phyloP scores from a whole-genome alignment of 169 alveolate species.

The Plasmodium blacklocki region DNA sequence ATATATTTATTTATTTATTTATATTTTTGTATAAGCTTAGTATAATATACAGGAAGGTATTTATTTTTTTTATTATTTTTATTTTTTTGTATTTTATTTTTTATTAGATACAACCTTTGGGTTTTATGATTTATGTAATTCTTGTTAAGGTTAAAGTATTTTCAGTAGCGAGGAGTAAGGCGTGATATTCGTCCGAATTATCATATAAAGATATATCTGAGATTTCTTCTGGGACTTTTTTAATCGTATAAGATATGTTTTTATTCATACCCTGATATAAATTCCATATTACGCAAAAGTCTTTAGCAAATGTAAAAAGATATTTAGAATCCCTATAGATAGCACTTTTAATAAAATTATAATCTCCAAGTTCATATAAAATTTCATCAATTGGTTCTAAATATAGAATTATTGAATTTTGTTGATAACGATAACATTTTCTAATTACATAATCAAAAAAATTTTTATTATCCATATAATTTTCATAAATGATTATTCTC shows the following conservation, averaged over 20 bases:
- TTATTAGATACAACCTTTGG: no score
- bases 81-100: no score
- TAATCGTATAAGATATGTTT: slow-evolving; percentile 25
- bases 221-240: slow-evolving; percentile 25
- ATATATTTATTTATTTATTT: no score
- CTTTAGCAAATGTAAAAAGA: slow-evolving; percentile 33
- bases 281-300: slow-evolving; percentile 65
- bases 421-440: slow-evolving; percentile 40
- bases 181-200: slow-evolving; percentile 11
- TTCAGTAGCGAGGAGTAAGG: slow-evolving; percentile 35
- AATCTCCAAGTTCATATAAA: slow-evolving; percentile 44
- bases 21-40: no score
- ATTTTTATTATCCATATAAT: slow-evolving; percentile 22
- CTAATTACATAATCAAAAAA: slow-evolving; percentile 39
- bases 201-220: slow-evolving; percentile 48
- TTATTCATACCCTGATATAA: slow-evolving; percentile 27
- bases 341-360: slow-evolving; percentile 34
- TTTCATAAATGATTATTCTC: slow-evolving; percentile 39
- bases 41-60: no score
- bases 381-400: slow-evolving; percentile 48
- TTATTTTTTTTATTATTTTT: no score
- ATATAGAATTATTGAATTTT: slow-evolving; percentile 28
- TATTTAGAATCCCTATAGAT: slow-evolving; percentile 11
- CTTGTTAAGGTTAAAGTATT: slow-evolving; percentile 37
- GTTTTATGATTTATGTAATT: not conserved